Base-by-base conservation (phyloP, 192 early-diverging fungal genomes). In the Backusella psychrophila region DNA sequence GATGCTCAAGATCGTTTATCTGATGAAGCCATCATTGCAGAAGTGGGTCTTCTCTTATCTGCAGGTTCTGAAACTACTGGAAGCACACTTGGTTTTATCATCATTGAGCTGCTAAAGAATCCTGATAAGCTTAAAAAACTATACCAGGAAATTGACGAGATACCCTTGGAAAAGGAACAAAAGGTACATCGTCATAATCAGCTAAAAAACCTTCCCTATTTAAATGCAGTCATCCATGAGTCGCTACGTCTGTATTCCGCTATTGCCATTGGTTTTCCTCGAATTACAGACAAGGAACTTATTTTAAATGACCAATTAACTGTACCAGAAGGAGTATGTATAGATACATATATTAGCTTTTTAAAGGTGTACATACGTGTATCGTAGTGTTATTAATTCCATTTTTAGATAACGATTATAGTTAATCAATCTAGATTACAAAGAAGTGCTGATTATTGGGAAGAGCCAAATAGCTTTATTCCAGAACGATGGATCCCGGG, bases 181-280 rank as follows among this genome's bases (percentile, higher is more conserved):
- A 21, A 4, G 4, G 34, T 71, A 2, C 59, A 76, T 23, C 17
- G 3, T 14, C 82, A 86, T 46, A 74, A 85, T 4, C 77, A 83
- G 63, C 17, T 86, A 44, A 81, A 81, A 31, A 7, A 86, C 72
- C 77, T 90, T 1, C 80, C 82, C 1, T 85, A 85, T 26, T 74
- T 89, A 21, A 88, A 86, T 35, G 85, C 87, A 0, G 81, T 87
- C 31, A 82, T 90, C 56, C 72, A 87, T n/a, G 90, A 90, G 68
- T 84, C 85, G 21, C 72, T 87, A 46, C 82, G 88, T 19, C 33
- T 86, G 7, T 66, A 79, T 44, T 78, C 90, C 7, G 70, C 83
- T 35, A 70, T 82, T 52, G 72, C 74, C 39, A 70, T 31, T 59
- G 86, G 85, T 9, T 4, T 86, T 23, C 73, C 72, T 15, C 59